phyloP scores from a whole-genome alignment of 1,139 yeast species.

The Blastobotrys proliferans region DNA sequence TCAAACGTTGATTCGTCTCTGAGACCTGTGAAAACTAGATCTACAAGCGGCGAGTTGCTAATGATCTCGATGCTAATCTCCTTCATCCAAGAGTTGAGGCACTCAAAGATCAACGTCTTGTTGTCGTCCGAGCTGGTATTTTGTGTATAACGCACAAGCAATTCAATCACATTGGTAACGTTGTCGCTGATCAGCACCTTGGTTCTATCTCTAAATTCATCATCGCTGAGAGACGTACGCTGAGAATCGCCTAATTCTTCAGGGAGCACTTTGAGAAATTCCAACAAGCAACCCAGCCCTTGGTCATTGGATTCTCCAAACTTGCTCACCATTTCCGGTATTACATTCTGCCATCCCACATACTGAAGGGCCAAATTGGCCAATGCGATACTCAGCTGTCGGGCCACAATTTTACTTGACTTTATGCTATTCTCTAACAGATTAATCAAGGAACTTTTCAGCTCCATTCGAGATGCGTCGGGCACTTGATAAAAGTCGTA shows the following conservation, averaged over 20 bases:
- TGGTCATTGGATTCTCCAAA: slow-evolving; percentile 36
- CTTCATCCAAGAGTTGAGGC: slow-evolving; percentile 84
- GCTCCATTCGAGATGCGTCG: slow-evolving; percentile 43
- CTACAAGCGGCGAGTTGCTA: slow-evolving; percentile 58
- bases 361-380: slow-evolving; percentile 80
- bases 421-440: slow-evolving; percentile 47
- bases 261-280: slow-evolving; percentile 81
- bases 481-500: slow-evolving; percentile 82
- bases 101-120: slow-evolving; percentile 53
- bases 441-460: slow-evolving; percentile 60
- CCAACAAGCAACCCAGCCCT: slow-evolving; percentile 50
- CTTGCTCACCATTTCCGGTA: slow-evolving; percentile 58
- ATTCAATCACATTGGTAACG: slow-evolving; percentile 61
- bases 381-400: slow-evolving; percentile 76
- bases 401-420: slow-evolving; percentile 56
- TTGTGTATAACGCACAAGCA: slow-evolving; percentile 43
- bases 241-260: slow-evolving; percentile 83
- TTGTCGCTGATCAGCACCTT: slow-evolving; percentile 59
- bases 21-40: slow-evolving; percentile 66
- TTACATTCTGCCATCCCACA: slow-evolving; percentile 65
- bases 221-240: slow-evolving; percentile 75
- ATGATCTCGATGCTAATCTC: slow-evolving; percentile 61
- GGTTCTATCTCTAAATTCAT: slow-evolving; percentile 66
- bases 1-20: slow-evolving; percentile 68
- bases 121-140: slow-evolving; percentile 34